Evolutionary conservation across 192 early-diverging fungal genomes (phyloP).

Genomic region (Rhizophagus clarus): DNA sequence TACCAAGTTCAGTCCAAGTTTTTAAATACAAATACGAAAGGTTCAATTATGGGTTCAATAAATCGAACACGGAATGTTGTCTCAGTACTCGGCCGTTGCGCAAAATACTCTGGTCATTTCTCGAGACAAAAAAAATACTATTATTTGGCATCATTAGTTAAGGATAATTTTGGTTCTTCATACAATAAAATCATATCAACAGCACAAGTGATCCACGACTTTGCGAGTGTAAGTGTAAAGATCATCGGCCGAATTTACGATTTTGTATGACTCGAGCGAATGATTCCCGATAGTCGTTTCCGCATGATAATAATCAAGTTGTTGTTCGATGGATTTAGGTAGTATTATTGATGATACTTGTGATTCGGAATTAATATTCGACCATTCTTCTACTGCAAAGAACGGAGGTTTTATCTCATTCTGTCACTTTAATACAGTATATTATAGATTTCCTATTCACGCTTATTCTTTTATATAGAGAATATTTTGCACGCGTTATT

Average conservation of each 20-base stretch:
- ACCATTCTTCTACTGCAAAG: conserved; percentile 12
- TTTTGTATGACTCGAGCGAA: conserved; percentile 16
- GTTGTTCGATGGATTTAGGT: conserved; percentile 6
- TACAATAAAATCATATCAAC: not conserved
- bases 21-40: conserved; percentile 6
- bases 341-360: conserved; percentile 5
- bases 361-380: conserved; percentile 6
- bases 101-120: not conserved
- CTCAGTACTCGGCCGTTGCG: not conserved
- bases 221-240: conserved; percentile 1
- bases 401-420: not conserved
- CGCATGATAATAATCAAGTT: not conserved
- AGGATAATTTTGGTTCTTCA: conserved; percentile 6
- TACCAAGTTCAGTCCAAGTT: not conserved
- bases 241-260: not conserved
- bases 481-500: too few relatives aligned
- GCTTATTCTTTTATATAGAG: too few relatives aligned
- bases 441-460: too few relatives aligned
- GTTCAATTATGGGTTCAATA: conserved; percentile 20
- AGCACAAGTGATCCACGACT: conserved; percentile 7
- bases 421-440: not conserved
- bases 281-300: not conserved
- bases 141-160: not conserved
- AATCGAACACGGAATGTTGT: conserved; percentile 7
- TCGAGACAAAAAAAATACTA: conserved; percentile 7